A percentile compares a stretch with the other conserved stretches of the same genome.
These are phyloP conservation scores for Aureobasidium sp. DNA, from an alignment of 2,329 filamentous ascomycete genomes.

Conservation along the genomic window DNA sequence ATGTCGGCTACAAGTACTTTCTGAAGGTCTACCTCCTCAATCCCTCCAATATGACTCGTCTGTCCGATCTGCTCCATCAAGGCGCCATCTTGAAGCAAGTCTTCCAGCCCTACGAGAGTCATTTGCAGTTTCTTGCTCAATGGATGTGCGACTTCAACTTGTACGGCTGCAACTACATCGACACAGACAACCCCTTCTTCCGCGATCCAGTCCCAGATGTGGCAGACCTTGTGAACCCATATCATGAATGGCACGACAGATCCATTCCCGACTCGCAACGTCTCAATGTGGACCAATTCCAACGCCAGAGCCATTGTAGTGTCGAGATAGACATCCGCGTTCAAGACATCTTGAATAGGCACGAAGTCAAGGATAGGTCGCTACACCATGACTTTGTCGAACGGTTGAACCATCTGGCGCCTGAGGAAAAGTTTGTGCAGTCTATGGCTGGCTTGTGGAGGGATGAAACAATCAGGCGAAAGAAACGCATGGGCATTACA, in stretches of 20 bases:
- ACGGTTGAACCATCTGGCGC: slow-evolving; percentile 53
- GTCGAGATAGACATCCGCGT: slow-evolving; percentile 86
- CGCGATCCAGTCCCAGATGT: slow-evolving; percentile 67
- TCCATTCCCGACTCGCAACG: slow-evolving; percentile 57
- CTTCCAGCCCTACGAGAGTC: slow-evolving; percentile 90
- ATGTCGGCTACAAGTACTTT: slow-evolving; percentile 85
- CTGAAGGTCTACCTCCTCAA: slow-evolving; percentile 94
- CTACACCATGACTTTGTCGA: slow-evolving; percentile 87
- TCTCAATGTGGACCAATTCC: slow-evolving; percentile 57
- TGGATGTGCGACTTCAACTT: slow-evolving; percentile 99
- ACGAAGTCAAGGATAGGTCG: slow-evolving; percentile 64
- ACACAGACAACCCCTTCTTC: slow-evolving; percentile 64
- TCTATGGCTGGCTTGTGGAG: slow-evolving; percentile 94
- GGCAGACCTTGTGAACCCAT: slow-evolving; percentile 52
- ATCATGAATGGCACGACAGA: slow-evolving; percentile 72
- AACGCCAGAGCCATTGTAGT: slow-evolving; percentile 77
- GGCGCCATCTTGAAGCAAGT: slow-evolving; percentile 76
- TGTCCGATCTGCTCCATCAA: slow-evolving; percentile 80
- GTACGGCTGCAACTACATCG: slow-evolving; percentile 85
- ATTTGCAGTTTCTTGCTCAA: slow-evolving; percentile 84
- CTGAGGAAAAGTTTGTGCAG: slow-evolving; percentile 74
- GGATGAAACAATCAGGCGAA: slow-evolving; percentile 76
- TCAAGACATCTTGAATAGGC: slow-evolving; percentile 78
- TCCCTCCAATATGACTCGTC: slow-evolving; percentile 74
- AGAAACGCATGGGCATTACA: slow-evolving; percentile 59